Evolutionary conservation across 2,329 filamentous ascomycete genomes (phyloP).

Genomic region (Exophiala viscosa): DNA sequence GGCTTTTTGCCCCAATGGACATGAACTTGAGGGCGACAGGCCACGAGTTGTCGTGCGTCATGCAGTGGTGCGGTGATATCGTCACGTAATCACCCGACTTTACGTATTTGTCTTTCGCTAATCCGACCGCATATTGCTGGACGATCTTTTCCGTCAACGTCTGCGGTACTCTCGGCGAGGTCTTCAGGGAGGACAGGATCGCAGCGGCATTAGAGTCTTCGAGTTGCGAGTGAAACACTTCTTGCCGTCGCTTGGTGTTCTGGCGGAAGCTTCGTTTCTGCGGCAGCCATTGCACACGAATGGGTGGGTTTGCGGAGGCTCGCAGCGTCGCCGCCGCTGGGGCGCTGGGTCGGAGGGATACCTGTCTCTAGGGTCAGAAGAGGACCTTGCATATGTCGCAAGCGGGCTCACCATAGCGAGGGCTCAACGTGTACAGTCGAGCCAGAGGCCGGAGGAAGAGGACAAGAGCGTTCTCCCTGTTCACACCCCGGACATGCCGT

Average conservation of each 20-base stretch:
- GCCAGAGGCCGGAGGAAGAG: too few species aligned
- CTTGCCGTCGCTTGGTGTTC: conserved; percentile 32
- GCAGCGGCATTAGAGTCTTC: conserved; percentile 62
- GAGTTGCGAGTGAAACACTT: conserved; percentile 63
- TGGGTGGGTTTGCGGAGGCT: background rate
- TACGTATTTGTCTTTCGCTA: conserved; percentile 71
- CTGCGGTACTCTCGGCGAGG: conserved; percentile 56
- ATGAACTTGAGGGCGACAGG: conserved; percentile 76
- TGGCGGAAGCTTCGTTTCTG: conserved; percentile 8
- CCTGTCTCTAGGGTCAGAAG: background rate
- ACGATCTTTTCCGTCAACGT: conserved; percentile 92
- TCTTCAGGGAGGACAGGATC: conserved; percentile 71
- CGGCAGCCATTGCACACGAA: background rate
- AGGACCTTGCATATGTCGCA: background rate
- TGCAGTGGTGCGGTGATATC: conserved; percentile 66
- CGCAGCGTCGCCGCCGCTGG: background rate
- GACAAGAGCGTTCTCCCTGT: too few species aligned
- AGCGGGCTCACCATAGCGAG: background rate
- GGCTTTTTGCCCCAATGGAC: conserved; percentile 71
- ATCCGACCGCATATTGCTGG: conserved; percentile 72
- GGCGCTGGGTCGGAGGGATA: background rate
- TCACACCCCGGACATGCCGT: too few species aligned
- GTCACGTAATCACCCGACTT: conserved; percentile 79
- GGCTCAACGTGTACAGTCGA: too few species aligned
- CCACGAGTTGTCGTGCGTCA: conserved; percentile 85